Evolutionary conservation across 495 filamentous ascomycete genomes (phyloP), one percentile per base, ranked within the genome.

Genomic region (Aspergillus leporis): DNA sequence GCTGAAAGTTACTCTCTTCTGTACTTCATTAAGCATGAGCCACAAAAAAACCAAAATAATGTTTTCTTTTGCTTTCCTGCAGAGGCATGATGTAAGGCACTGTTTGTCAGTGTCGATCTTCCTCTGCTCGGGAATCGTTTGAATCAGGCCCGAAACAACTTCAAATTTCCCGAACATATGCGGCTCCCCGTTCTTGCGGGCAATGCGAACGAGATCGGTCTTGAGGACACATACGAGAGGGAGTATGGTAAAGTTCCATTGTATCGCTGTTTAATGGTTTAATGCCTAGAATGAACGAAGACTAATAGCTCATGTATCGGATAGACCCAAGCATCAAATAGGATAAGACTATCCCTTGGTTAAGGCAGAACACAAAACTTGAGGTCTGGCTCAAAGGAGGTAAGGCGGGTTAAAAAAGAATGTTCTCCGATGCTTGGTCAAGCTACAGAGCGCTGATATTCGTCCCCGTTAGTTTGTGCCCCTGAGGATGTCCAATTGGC

Each of bases 81-180:
- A 72, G 70, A 78, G 66, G 85, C 91, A 41, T 92, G 92, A 21
- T 95, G 90, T 76, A 92, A 92, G 71, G 93, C 87, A 4, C 80
- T 97, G 5, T 94, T 97, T 77, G 91, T 97, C 72, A 96, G 92
- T 3, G 93, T 97, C 45, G 93, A 97, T 69, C 90, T 91, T 32
- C 93, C 93, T 7, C 89, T 96, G 66, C 82, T 96, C 5, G 86
- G 85, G 0, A 87, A 86, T 43, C 69, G 73, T 1, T 66, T 78
- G 30, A 69, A 69, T 41, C 74, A 82, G 46, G 69, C 66, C 9
- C 62, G 72, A 18, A 75, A 74, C 49, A 70, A 75, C 28, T 77
- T 78, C 55, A 65, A 66, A n/a, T 65, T 77, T 28, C 78, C 78
- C 5, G 14, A 48, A 3, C 56, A 61, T 10, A 21, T 72, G 46